Evolutionary conservation across 2,329 filamentous ascomycete species (phyloP).

Genomic region (Fusarium bactridioides): DNA sequence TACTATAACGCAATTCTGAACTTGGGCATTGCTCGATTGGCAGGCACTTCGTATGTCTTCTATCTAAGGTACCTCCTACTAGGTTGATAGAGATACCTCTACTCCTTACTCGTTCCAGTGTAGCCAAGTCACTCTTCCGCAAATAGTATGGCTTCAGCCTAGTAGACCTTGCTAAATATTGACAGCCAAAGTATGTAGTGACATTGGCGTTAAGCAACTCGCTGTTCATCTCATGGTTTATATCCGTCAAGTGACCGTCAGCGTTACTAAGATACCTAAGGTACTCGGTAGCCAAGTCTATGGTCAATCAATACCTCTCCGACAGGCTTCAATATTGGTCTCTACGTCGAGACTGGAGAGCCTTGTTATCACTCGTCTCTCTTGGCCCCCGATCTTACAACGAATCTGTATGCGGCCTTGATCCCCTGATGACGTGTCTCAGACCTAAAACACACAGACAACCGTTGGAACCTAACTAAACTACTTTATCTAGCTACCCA

Average conservation of each 20-base stretch:
- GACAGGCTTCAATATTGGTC: not conserved
- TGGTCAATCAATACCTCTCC: not conserved
- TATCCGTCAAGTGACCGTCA: conserved; percentile 1
- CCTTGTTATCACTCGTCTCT: not conserved
- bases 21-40: not conserved
- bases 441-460: conserved; percentile 22
- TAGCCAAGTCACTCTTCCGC: not conserved
- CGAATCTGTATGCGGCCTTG: not conserved
- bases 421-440: conserved; percentile 26
- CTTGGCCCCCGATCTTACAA: not conserved
- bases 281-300: not conserved
- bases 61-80: not conserved
- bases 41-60: not conserved
- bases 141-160: not conserved
- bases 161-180: not conserved
- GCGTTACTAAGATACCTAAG: not conserved
- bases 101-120: not conserved
- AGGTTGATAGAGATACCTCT: not conserved
- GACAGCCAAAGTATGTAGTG: not conserved
- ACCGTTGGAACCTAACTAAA: conserved; percentile 21
- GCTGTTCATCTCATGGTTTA: not conserved
- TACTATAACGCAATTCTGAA: not conserved
- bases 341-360: not conserved
- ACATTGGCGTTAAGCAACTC: not conserved
- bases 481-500: not conserved